Evolutionary conservation across 768 basidiomycete species (phyloP).

Genomic region (Tylopilus balloui): DNA sequence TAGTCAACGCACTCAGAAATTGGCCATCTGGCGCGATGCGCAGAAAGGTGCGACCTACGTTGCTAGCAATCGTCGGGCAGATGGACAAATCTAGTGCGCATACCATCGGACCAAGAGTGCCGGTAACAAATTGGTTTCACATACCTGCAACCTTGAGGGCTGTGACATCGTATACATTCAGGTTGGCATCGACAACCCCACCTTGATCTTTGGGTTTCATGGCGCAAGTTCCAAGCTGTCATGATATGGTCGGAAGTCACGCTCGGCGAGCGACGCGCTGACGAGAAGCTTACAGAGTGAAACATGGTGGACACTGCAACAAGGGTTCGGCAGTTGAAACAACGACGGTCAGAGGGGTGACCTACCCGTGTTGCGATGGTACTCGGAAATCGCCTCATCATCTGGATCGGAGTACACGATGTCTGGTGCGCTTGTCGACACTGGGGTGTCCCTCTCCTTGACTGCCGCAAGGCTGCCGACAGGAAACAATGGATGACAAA

Average conservation of each 20-base stretch:
- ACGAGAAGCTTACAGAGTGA: conserved; percentile 14
- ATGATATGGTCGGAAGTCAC: background rate
- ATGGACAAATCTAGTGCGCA: conserved; percentile 37
- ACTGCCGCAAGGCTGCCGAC: conserved; percentile 27
- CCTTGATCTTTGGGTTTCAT: conserved; percentile 59
- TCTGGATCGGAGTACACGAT: conserved; percentile 34
- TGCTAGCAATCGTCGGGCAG: conserved; percentile 22
- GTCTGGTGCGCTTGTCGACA: conserved; percentile 25
- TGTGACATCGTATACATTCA: conserved; percentile 60
- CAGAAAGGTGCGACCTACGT: conserved; percentile 5
- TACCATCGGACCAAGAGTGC: background rate
- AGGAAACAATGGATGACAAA: conserved; percentile 28
- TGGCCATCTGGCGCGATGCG: too few species aligned
- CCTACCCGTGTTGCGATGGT: conserved; percentile 17
- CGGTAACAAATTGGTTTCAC: background rate
- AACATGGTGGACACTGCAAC: conserved; percentile 5
- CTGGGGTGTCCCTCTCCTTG: conserved; percentile 15
- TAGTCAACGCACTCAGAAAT: too few species aligned
- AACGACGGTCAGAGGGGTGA: background rate
- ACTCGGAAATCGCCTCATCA: conserved; percentile 31
- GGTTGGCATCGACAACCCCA: conserved; percentile 57
- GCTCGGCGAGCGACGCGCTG: background rate
- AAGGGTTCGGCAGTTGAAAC: background rate
- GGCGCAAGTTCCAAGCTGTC: conserved; percentile 61
- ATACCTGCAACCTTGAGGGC: conserved; percentile 59